These are phyloP conservation scores for Botrytis hyacinthi DNA, from an alignment of 2,329 filamentous ascomycete species.

Conservation along the genomic window DNA sequence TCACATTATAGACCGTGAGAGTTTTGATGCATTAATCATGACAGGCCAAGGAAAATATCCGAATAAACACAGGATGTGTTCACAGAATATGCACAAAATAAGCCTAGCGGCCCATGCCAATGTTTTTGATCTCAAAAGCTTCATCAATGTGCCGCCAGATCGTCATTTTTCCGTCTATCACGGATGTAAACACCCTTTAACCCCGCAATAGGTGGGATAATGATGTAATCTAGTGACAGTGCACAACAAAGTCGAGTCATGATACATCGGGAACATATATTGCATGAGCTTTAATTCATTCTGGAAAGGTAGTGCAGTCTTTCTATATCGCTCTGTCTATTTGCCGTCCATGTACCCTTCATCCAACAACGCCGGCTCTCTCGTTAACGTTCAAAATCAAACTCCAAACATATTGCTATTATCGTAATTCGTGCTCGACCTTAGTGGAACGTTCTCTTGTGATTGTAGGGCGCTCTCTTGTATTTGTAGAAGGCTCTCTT, in stretches of 20 bases:
- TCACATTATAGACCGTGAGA: not conserved
- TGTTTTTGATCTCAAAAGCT: not conserved
- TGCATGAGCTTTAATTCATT: slow-evolving; percentile 5
- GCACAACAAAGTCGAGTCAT: not conserved
- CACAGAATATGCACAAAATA: not conserved
- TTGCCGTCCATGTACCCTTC: not conserved
- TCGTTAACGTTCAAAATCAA: not conserved
- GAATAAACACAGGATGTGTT: not conserved
- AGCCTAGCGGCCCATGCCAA: not conserved
- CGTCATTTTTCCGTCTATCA: not conserved
- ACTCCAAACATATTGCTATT: not conserved
- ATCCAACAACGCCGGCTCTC: not conserved
- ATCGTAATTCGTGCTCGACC: slow-evolving; percentile 15
- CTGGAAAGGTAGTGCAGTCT: not conserved
- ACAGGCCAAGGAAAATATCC: not conserved
- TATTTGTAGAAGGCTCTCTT: not conserved
- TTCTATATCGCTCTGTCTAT: slow-evolving; percentile 7
- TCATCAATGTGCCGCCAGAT: not conserved
- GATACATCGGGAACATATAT: not conserved
- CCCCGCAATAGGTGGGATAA: not conserved
- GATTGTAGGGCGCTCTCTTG: not conserved
- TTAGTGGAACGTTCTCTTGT: not conserved
- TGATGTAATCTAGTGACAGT: not conserved
- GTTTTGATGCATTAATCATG: not conserved
- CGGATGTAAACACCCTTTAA: not conserved